A percentile compares a stretch with the other conserved stretches of the same genome.
phyloP scores from a whole-genome alignment of 495 filamentous ascomycete species.

The Sphaerosporella brunnea region DNA sequence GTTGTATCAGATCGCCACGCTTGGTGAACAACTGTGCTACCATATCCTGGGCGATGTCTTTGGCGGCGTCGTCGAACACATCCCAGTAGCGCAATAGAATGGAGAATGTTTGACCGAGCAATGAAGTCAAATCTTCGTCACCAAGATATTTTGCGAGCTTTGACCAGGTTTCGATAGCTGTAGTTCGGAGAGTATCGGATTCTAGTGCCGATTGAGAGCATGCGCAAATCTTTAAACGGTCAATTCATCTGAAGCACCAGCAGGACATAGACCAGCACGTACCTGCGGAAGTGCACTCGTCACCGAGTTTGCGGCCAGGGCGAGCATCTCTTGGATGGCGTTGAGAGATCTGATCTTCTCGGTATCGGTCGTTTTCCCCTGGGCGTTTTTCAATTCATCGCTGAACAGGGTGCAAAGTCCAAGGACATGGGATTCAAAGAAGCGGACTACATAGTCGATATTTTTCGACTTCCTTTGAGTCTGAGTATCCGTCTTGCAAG shows the following conservation, averaged over 20 bases:
- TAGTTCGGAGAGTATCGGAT: conserved; percentile 49
- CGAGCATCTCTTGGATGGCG: conserved; percentile 78
- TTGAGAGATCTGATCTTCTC: conserved; percentile 60
- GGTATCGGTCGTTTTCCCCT: conserved; percentile 35
- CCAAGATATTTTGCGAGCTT: conserved; percentile 53
- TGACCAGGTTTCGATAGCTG: conserved; percentile 70
- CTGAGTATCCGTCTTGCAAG: conserved; percentile 27
- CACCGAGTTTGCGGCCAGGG: conserved; percentile 47
- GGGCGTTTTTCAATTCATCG: conserved; percentile 58
- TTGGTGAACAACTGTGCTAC: conserved; percentile 46
- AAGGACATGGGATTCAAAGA: conserved; percentile 68
- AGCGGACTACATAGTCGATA: conserved; percentile 44
- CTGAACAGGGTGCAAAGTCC: conserved; percentile 74
- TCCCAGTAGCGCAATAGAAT: conserved; percentile 69
- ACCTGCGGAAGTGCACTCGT: conserved; percentile 75
- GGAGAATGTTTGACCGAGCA: conserved; percentile 75
- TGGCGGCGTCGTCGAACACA: conserved; percentile 42
- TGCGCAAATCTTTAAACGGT: conserved; percentile 48
- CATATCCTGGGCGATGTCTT: conserved; percentile 38
- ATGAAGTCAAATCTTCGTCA: conserved; percentile 55
- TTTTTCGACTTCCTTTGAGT: conserved; percentile 34
- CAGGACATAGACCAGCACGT: conserved; percentile 21
- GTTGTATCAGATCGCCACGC: conserved; percentile 40
- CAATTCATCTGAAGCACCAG: too few relatives aligned
- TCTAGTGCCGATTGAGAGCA: conserved; percentile 72